Conservation (phyloP, 2,329 filamentous ascomycete genomes). For the Scedosporium aurantiacum region DNA sequence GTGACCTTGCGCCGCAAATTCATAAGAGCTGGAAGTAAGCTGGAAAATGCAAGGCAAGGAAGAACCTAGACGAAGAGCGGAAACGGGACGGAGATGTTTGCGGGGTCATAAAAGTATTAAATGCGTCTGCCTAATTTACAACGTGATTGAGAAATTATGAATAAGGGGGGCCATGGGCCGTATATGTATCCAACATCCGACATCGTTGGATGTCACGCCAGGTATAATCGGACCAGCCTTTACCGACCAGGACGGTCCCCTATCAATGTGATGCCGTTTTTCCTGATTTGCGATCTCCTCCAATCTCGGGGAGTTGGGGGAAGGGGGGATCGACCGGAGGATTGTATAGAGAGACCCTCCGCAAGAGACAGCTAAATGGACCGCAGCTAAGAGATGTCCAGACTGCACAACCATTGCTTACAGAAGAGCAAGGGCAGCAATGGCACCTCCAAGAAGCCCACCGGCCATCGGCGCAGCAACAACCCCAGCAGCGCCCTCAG, state of each 20-base stretch:
- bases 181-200: background rate
- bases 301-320: too few species aligned
- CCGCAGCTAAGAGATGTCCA: too few species aligned
- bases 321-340: too few species aligned
- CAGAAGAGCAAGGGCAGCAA: slow-evolving; percentile 8
- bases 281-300: too few species aligned
- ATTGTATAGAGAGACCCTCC: too few species aligned
- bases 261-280: too few species aligned
- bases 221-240: background rate
- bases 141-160: background rate
- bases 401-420: background rate
- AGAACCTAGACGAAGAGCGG: background rate
- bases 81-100: background rate
- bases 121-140: background rate
- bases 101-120: background rate
- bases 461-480: background rate
- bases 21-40: too few species aligned
- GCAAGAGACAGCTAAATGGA: background rate
- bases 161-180: background rate
- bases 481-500: background rate
- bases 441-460: slow-evolving; percentile 6
- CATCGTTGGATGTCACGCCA: background rate
- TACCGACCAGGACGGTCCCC: background rate
- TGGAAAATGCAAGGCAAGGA: background rate
- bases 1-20: too few species aligned